Evolutionary conservation across 2,329 filamentous ascomycete genomes (phyloP), one percentile per base, ranked within the genome.

Genomic region (Verruconis gallopava): DNA sequence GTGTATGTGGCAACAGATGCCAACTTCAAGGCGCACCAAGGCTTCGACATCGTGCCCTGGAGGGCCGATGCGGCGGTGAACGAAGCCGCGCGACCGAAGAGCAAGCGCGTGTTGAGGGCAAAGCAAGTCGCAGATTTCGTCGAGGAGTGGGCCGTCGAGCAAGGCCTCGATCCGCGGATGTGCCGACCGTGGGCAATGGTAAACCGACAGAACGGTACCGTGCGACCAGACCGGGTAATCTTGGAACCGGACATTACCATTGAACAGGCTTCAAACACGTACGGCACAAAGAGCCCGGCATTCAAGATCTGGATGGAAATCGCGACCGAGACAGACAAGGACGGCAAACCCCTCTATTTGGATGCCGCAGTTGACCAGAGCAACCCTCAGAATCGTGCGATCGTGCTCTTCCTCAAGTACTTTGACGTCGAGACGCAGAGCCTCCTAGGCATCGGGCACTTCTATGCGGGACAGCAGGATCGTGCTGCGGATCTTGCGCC

Each of bases 151-250:
- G 86, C 82, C 0, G 63, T 75, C 30, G 81, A 93, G 44, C 69
- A 81, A 38, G 71, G 68, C 0, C 61, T 81, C 38, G 77, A 88
- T 35, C 68, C 80, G 1, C 76, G 77, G 44, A 73, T 75, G 47
- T 64, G 96, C 18, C 77, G 91, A 17, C 73, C 94, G 14, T 98
- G 91, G 93, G 77, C 85, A 42, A 95, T 98, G 88, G 91, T 98
- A 1, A 96, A 95, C 56, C 81, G 91, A 9, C 91, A 98, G 59
- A 98, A 98, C 58, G 95, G 94, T 62, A 98, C 91, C 0, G 81
- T 85, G 28, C 77, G 91, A 14, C 91, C 93, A 0, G 91, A 98
- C 56, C 79, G 85, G 45, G 84, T 86, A 0, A 77, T 98, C 38
- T 75, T 75, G 57, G 86, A 93, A 54, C 64, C 77, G 2, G 72